Percentiles rank a stretch among this genome's conserved stretches.
Conservation (phyloP, 371 early-diverging fungal genomes). For the Mortierella sp. region DNA sequence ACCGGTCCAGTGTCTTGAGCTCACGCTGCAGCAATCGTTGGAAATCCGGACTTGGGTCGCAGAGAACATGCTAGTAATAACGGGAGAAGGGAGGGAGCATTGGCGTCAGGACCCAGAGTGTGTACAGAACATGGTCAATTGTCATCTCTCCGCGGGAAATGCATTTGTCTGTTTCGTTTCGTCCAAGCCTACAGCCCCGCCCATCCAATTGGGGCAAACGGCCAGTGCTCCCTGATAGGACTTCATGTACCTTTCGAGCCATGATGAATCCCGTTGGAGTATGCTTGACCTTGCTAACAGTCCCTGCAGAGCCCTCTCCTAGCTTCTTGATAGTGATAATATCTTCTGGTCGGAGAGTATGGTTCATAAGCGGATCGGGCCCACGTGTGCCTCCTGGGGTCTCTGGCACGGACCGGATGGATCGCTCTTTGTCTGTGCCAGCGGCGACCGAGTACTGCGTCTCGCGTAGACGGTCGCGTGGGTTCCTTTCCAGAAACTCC, state of each 20-base stretch:
- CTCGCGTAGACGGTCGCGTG: constrained; percentile 42
- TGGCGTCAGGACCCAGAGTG: background rate
- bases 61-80: constrained; percentile 64
- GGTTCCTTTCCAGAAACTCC: constrained; percentile 42
- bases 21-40: constrained; percentile 93
- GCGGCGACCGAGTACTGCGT: constrained; percentile 24
- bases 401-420: constrained; percentile 48
- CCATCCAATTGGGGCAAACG: no score
- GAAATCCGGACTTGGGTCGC: constrained; percentile 74
- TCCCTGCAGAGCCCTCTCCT: constrained; percentile 96
- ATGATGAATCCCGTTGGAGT: constrained; percentile 83
- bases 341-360: constrained; percentile 50
- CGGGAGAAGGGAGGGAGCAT: background rate
- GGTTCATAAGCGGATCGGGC: constrained; percentile 49
- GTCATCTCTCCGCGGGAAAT: background rate
- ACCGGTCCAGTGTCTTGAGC: constrained; percentile 86
- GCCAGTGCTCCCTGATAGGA: no score
- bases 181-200: no score
- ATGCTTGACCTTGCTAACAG: constrained; percentile 89
- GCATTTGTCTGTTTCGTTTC: no score
- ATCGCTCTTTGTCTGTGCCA: constrained; percentile 24
- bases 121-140: background rate
- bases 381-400: constrained; percentile 51
- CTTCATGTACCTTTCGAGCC: constrained; percentile 86
- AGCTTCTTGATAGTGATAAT: constrained; percentile 57